Conservation (phyloP, 2,329 filamentous ascomycete species). For the Trichoderma sp. region DNA sequence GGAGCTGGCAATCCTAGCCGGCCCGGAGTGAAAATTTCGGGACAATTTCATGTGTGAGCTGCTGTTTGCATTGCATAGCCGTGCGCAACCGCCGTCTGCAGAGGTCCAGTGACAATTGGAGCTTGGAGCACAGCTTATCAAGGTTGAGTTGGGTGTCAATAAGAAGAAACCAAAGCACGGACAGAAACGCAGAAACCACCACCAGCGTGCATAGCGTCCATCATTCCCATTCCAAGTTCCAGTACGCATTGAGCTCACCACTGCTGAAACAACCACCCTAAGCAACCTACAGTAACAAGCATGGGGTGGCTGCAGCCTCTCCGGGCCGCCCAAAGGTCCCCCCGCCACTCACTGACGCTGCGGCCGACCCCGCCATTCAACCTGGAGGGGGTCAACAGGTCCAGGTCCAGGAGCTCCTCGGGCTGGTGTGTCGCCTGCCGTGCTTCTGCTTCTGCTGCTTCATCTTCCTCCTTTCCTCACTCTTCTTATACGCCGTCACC, state of each 20-base stretch:
- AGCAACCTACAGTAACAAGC: not conserved
- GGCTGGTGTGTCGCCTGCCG: conserved; percentile 4
- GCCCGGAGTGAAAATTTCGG: not conserved
- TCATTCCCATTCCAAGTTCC: not conserved
- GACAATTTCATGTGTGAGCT: not conserved
- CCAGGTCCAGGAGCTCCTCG: not conserved
- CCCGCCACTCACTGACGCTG: conserved; percentile 8
- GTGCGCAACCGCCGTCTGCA: not conserved
- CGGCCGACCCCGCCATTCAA: conserved; percentile 6
- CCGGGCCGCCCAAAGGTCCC: conserved; percentile 9
- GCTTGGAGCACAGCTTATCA: not conserved
- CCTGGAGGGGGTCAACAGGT: not conserved
- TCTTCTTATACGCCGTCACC: not conserved
- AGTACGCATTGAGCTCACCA: too few relatives aligned
- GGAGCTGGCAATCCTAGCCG: accelerated
- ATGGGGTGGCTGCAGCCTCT: conserved; percentile 20
- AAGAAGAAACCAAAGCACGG: not conserved
- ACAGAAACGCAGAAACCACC: not conserved
- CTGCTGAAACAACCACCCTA: not conserved
- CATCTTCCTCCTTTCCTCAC: not conserved
- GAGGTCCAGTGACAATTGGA: not conserved
- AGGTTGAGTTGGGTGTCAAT: not conserved
- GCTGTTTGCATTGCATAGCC: not conserved
- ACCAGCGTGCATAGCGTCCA: not conserved
- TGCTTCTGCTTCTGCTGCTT: not conserved